Base-by-base conservation (phyloP, 805 yeast genomes). In the Metschnikowia picachoensis region DNA sequence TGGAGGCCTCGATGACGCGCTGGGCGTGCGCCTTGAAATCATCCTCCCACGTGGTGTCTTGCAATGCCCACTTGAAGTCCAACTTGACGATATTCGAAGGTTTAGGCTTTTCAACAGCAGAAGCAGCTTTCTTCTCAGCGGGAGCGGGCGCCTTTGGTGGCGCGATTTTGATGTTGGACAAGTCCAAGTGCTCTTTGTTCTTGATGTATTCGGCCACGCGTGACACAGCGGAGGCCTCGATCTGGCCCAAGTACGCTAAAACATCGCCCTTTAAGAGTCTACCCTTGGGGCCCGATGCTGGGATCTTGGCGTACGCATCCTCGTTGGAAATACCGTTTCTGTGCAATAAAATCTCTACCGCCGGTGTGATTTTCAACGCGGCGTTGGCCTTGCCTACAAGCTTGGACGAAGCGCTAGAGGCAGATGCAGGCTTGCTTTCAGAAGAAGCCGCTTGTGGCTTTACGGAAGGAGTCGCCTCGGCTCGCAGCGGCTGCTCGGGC, bases 191-290 rank as follows among this genome's bases (percentile, higher is more conserved):
- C 51, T 78, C 76, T 52, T 76, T 76, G 30, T 74, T 65, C 41
- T 77, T 70, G 52, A 91, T 65, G 59, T 71, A 83, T 29, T 78
- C 67, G 6, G 86, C 72, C 47, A 91, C 73, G 16, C 68, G 62
- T 15, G 66, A 57, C 20, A 82, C 80, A 7, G 83, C 67, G 8
- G 78, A 81, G 33, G 70, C 57, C 10, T 87, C 66, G 44, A 91
- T 85, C 50, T 77, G 66, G 28, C 98, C 97, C 43, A 91, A 60
- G 61, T 79, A 82, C 0, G 95, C 94, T 53, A 91, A 74, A 1
- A 91, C 92, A 64, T 92, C 99, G 52, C 98, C 98, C 68, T 86
- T 87, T 52, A 92, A 74, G 35, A 92, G 63, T 59, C 96, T 78
- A 9, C 98, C 98, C 46, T 82, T 77, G 28, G 95, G 95, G 16